Evolutionary conservation across 164 flowering plant genomes (phyloP).

Genomic region (Dillenia turbinata): DNA sequence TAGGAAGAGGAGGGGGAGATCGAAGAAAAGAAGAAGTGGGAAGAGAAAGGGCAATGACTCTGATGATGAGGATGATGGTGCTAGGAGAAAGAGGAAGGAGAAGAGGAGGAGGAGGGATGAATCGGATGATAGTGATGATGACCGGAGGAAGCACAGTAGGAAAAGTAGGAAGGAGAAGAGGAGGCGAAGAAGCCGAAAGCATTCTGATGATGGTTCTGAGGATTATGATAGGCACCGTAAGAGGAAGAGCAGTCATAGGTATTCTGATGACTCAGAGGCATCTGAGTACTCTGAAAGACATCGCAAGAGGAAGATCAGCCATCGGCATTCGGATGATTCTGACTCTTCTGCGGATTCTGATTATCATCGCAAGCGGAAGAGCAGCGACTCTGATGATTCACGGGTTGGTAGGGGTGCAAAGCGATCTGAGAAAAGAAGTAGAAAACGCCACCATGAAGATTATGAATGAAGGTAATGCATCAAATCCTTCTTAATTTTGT

Average conservation of each 20-base stretch:
- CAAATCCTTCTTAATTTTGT: neutral
- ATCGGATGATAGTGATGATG: conserved; percentile 42
- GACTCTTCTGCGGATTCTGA: conserved; percentile 34
- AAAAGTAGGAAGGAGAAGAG: conserved; percentile 25
- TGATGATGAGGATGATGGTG: conserved; percentile 41
- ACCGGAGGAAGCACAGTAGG: conserved; percentile 4
- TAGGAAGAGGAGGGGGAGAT: conserved; percentile 58
- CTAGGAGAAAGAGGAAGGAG: conserved; percentile 47
- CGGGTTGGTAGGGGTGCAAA: conserved; percentile 55
- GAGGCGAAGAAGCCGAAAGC: neutral
- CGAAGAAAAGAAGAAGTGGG: conserved; percentile 49
- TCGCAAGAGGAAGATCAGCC: conserved; percentile 47
- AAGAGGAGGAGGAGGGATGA: conserved; percentile 51
- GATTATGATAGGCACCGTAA: conserved; percentile 22
- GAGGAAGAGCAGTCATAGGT: conserved; percentile 61
- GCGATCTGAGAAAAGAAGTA: conserved; percentile 55
- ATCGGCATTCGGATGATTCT: conserved; percentile 49
- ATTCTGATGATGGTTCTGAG: conserved; percentile 20
- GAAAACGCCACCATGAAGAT: conserved; percentile 32
- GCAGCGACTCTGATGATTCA: conserved; percentile 56
- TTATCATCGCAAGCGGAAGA: conserved; percentile 37
- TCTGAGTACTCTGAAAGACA: conserved; percentile 37
- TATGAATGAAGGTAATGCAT: conserved; percentile 15
- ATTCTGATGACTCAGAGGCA: conserved; percentile 52
- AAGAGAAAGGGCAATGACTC: conserved; percentile 34